These are phyloP conservation scores for Histomonas meleagridis DNA, from an alignment of 208 protist species.

Conservation along the genomic window DNA sequence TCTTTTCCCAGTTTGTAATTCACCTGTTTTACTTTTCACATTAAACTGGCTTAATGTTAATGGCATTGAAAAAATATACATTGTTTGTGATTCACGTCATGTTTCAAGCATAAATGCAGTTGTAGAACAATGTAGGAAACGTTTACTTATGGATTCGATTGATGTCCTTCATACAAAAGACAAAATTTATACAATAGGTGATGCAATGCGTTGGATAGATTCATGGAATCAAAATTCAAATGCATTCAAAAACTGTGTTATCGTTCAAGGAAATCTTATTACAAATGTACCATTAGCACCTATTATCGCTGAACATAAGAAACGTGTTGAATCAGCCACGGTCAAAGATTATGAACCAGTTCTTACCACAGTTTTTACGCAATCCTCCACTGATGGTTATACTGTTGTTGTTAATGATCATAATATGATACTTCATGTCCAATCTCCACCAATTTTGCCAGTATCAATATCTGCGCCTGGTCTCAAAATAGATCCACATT, in stretches of 20 bases:
- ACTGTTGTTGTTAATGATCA: background rate
- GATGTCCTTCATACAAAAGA: background rate
- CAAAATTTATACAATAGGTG: background rate
- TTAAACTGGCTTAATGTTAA: background rate
- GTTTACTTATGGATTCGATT: background rate
- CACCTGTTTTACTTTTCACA: background rate
- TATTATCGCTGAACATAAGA: background rate
- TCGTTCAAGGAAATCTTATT: background rate
- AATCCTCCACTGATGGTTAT: background rate
- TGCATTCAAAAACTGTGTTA: background rate
- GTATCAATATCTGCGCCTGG: background rate
- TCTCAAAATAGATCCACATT: background rate
- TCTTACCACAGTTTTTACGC: background rate
- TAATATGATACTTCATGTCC: background rate
- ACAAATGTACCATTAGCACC: background rate
- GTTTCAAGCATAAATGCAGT: background rate
- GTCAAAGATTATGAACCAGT: background rate
- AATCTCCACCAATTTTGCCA: background rate
- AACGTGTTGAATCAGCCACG: background rate
- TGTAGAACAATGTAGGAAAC: background rate
- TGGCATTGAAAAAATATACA: constrained; percentile 24
- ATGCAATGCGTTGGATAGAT: background rate
- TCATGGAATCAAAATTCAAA: background rate
- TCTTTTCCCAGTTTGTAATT: background rate
- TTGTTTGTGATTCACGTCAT: background rate